Conservation (phyloP, 805 yeast genomes). For the Maudiozyma bulderi region DNA sequence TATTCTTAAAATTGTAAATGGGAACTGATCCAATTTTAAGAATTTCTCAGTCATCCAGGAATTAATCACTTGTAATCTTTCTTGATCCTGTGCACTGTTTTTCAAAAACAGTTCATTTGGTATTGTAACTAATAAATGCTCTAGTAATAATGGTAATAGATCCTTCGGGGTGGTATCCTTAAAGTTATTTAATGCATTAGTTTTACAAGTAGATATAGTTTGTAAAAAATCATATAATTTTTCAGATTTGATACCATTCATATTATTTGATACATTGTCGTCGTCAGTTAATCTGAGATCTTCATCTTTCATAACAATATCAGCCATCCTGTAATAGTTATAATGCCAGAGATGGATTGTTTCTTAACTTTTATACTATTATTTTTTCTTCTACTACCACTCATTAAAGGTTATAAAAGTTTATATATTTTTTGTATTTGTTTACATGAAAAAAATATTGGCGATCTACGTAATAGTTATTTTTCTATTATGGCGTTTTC, state of each 20-base stretch:
- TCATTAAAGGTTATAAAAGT: too few species aligned
- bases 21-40: conserved; percentile 19
- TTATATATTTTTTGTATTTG: too few species aligned
- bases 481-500: too few species aligned
- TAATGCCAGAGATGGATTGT: background rate
- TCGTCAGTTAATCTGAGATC: background rate
- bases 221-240: conserved; percentile 7
- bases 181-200: background rate
- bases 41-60: conserved; percentile 13
- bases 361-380: too few species aligned
- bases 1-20: conserved; percentile 41
- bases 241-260: conserved; percentile 21
- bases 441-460: too few species aligned
- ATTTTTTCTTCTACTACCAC: too few species aligned
- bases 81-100: conserved; percentile 3
- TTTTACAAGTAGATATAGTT: background rate
- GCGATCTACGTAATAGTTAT: too few species aligned
- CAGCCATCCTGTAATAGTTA: background rate
- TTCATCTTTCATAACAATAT: background rate
- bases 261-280: conserved; percentile 6
- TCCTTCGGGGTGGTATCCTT: background rate
- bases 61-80: conserved; percentile 2
- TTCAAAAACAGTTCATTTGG: conserved; percentile 2
- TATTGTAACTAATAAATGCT: conserved; percentile 4
- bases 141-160: background rate